A percentile compares a stretch with the other conserved stretches of the same genome.
Conservation (phyloP, 2,329 filamentous ascomycete genomes). For the Triangularia verruculosa region DNA sequence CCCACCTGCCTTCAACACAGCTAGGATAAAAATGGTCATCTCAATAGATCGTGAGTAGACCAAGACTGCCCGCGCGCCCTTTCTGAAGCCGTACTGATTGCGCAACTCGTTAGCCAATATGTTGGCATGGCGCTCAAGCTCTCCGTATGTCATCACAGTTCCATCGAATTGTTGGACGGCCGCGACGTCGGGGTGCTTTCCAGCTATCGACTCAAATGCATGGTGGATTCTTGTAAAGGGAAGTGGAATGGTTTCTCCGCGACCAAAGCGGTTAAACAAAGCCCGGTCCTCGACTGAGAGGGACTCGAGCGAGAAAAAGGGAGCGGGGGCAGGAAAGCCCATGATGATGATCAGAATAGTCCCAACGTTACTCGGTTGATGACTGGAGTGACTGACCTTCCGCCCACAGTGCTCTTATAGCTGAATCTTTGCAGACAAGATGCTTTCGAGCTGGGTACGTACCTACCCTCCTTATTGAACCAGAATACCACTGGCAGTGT, state of each 20-base stretch:
- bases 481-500: too few relatives aligned
- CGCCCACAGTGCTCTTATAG: too few relatives aligned
- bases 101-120: slow-evolving; percentile 40
- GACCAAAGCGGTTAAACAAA: slow-evolving; percentile 31
- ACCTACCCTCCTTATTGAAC: too few relatives aligned
- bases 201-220: slow-evolving; percentile 34
- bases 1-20: slow-evolving; percentile 53
- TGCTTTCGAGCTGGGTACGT: too few relatives aligned
- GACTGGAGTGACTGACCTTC: too few relatives aligned
- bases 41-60: slow-evolving; percentile 54
- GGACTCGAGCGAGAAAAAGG: slow-evolving; percentile 27
- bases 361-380: background rate
- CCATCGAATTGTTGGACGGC: slow-evolving; percentile 38
- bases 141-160: slow-evolving; percentile 42
- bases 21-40: slow-evolving; percentile 57
- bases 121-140: slow-evolving; percentile 44
- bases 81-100: background rate
- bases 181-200: slow-evolving; percentile 35
- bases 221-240: slow-evolving; percentile 36
- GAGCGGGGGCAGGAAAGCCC: background rate
- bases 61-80: slow-evolving; percentile 48
- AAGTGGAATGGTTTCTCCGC: slow-evolving; percentile 27
- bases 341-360: background rate
- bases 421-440: too few relatives aligned
- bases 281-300: slow-evolving; percentile 27